Evolutionary conservation across 768 basidiomycete species (phyloP).

Genomic region (Tulasnella sp.): DNA sequence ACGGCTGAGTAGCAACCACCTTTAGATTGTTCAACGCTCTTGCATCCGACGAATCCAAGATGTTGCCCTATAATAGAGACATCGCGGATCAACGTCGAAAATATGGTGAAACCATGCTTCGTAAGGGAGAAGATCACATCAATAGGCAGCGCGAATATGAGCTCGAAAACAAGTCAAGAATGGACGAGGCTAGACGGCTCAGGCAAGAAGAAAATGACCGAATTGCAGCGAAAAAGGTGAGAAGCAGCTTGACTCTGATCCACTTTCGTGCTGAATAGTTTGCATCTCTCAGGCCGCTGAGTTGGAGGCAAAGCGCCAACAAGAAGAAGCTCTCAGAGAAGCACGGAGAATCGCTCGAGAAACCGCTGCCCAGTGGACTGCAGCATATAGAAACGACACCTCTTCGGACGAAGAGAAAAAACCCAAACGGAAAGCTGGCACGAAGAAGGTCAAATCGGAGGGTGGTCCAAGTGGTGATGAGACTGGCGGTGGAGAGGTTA

Average conservation of each 20-base stretch:
- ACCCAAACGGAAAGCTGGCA: constrained; percentile 25
- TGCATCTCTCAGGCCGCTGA: constrained; percentile 36
- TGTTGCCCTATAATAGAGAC: constrained; percentile 72
- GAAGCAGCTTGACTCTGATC: constrained; percentile 19
- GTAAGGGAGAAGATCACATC: constrained; percentile 70
- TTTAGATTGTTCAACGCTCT: constrained; percentile 71
- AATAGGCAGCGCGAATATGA: constrained; percentile 59
- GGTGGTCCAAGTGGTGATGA: constrained; percentile 7
- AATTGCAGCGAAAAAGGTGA: constrained; percentile 51
- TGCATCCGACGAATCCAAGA: constrained; percentile 52
- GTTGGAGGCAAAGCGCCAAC: constrained; percentile 48
- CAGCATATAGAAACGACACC: constrained; percentile 49
- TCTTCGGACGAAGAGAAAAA: constrained; percentile 65
- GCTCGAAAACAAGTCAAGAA: constrained; percentile 51
- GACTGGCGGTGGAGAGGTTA: constrained; percentile 10
- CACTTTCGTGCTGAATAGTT: constrained; percentile 2
- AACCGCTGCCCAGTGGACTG: constrained; percentile 66
- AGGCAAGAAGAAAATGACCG: constrained; percentile 69
- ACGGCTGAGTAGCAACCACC: constrained; percentile 3
- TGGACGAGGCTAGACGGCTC: constrained; percentile 62
- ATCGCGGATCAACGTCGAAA: constrained; percentile 80
- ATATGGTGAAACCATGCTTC: constrained; percentile 78
- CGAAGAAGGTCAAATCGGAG: constrained; percentile 28
- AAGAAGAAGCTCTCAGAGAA: constrained; percentile 69
- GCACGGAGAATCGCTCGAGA: constrained; percentile 63